Evolutionary conservation across 257 asterid genomes (phyloP), one percentile per base, ranked within the genome.

Genomic region (Craterostigma plantagineum): DNA sequence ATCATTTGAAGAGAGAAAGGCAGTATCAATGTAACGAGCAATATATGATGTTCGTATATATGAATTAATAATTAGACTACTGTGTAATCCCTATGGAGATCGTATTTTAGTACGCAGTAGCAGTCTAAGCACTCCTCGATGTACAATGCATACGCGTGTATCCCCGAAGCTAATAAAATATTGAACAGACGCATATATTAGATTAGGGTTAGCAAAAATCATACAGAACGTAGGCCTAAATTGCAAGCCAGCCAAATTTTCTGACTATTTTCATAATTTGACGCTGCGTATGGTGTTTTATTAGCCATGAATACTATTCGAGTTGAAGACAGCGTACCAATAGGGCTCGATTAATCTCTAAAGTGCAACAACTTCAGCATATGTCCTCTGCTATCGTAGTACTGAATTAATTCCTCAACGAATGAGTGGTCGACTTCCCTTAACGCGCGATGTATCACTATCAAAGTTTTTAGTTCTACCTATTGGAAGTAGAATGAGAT

Each of bases 391-490:
- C 51, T 68, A 48, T 39, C 46, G 54, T 59, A 65, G 56, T 72
- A 75, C 49, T 18, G 37, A 42, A 65, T 64, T 42, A 82, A 61
- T 66, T 82, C 94, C 57, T 72, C 79, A 18, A 62, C 57, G 58
- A 78, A 76, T 35, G 92, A 72, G 11, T 56, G 69, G 36, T 82
- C 94, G 30, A 78, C 90, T 60, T 82, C 94, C 67, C 90, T 75
- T 52, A 82, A 16, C 43, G 79, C 92, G 10, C 90, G 90, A 62
- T 82, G 94, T 51, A 82, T 60, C 16, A 82, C 73, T 51, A 82
- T 65, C 79, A 82, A 66, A 46, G 77, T 55, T 68, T 82, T 82
- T 57, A 78, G 55, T 17, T 92, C 92, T 51, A 82, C 92, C 94
- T 82, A 66, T 57, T 51, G 38, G 11, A 3, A 18, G 16, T 14